phyloP scores from a whole-genome alignment of 2,329 filamentous ascomycete species.

The Helotiales sp. region DNA sequence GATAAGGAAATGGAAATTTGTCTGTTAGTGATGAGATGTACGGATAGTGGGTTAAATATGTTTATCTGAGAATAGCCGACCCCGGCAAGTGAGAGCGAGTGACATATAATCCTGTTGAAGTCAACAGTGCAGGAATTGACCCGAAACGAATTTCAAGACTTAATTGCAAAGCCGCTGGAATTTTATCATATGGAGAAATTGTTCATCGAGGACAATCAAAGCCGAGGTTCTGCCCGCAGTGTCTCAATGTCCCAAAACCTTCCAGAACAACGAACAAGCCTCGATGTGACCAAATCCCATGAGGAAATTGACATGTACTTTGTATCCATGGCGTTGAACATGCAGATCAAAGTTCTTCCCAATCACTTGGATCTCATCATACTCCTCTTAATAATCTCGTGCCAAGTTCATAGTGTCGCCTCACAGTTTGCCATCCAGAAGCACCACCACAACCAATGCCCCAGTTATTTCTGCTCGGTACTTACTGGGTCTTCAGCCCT shows the following conservation, averaged over 20 bases:
- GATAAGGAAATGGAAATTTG: slow-evolving; percentile 21
- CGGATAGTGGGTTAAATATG: background rate
- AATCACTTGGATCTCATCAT: slow-evolving; percentile 1
- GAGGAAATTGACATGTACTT: too few species aligned
- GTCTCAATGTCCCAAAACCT: background rate
- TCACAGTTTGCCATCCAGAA: background rate
- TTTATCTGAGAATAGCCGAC: slow-evolving; percentile 19
- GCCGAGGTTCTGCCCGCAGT: background rate
- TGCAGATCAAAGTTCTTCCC: background rate
- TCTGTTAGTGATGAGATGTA: slow-evolving; percentile 15
- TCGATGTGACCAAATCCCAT: background rate
- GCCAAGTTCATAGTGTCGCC: background rate
- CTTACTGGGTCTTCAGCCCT: slow-evolving; percentile 1
- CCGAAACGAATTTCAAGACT: background rate
- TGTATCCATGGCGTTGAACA: too few species aligned
- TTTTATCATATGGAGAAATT: background rate
- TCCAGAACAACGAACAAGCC: background rate
- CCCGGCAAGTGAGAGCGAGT: too few species aligned
- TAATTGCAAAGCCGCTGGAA: background rate
- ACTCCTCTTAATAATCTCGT: background rate
- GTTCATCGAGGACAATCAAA: background rate
- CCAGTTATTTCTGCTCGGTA: background rate
- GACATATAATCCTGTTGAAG: too few species aligned
- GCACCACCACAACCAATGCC: background rate
- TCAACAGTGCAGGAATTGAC: too few species aligned